A percentile compares a stretch with the other conserved stretches of the same genome.
These are phyloP conservation scores for Decorospora gaudefroyi DNA, from an alignment of 2,329 filamentous ascomycete species.

Conservation along the genomic window DNA sequence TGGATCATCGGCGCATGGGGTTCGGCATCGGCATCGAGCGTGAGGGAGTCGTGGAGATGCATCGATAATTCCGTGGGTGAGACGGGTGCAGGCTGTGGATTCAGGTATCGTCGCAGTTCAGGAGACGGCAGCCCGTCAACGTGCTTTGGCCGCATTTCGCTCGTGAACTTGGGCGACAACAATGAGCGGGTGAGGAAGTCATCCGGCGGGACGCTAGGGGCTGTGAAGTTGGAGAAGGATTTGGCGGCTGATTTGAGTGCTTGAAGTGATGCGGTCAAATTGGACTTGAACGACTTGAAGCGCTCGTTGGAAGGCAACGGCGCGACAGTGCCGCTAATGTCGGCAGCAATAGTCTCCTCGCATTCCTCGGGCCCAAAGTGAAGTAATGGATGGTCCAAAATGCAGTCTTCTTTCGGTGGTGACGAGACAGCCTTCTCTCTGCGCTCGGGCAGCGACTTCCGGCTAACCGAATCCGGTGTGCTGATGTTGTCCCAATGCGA, in stretches of 20 bases:
- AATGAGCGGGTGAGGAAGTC: slow-evolving; percentile 65
- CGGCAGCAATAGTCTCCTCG: slow-evolving; percentile 39
- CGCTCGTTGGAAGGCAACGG: slow-evolving; percentile 36
- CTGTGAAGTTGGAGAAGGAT: slow-evolving; percentile 63
- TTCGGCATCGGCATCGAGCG: slow-evolving; percentile 41
- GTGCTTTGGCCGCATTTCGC: slow-evolving; percentile 63
- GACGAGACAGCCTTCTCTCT: slow-evolving; percentile 55
- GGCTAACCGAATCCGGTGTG: slow-evolving; percentile 41
- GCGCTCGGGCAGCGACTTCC: slow-evolving; percentile 42
- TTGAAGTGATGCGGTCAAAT: slow-evolving; percentile 65
- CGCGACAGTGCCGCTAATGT: slow-evolving; percentile 31
- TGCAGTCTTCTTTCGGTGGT: slow-evolving; percentile 58
- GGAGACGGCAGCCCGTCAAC: slow-evolving; percentile 59
- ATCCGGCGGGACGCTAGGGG: slow-evolving; percentile 58
- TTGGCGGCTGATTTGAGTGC: slow-evolving; percentile 65
- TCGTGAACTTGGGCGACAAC: slow-evolving; percentile 61
- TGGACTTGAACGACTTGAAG: slow-evolving; percentile 63
- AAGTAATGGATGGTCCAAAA: slow-evolving; percentile 62
- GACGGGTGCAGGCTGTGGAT: slow-evolving; percentile 55
- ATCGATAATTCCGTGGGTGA: slow-evolving; percentile 47
- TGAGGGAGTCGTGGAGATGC: slow-evolving; percentile 48
- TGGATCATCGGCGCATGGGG: slow-evolving; percentile 61
- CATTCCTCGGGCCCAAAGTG: slow-evolving; percentile 45
- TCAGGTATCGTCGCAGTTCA: slow-evolving; percentile 64
- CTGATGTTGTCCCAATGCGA: slow-evolving; percentile 49